Conservation (phyloP, 2,329 filamentous ascomycete genomes). For the Phaeosphaeriaceae sp. region DNA sequence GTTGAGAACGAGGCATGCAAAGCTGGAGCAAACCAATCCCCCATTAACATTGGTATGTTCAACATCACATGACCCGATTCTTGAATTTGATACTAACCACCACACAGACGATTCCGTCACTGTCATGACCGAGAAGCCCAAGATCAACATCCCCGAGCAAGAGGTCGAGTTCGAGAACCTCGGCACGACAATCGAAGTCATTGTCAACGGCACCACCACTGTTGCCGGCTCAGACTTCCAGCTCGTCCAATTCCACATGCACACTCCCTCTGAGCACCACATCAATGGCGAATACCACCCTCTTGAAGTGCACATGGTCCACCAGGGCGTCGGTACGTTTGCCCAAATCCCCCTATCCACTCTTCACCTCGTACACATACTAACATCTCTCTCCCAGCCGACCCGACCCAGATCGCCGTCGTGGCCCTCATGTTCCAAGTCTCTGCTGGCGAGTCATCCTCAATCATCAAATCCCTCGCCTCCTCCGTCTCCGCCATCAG, state of each 20-base stretch:
- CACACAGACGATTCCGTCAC: slow-evolving; percentile 38
- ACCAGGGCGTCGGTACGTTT: slow-evolving; percentile 54
- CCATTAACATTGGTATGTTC: slow-evolving; percentile 59
- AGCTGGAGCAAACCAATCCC: slow-evolving; percentile 60
- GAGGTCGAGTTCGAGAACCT: slow-evolving; percentile 63
- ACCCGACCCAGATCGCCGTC: slow-evolving; percentile 47
- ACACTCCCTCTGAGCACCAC: slow-evolving; percentile 66
- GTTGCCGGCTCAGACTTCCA: slow-evolving; percentile 51
- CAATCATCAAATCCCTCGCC: slow-evolving; percentile 38
- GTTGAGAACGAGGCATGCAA: slow-evolving; percentile 57
- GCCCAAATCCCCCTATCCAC: not conserved
- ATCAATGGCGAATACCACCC: slow-evolving; percentile 57
- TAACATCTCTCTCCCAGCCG: slow-evolving; percentile 24
- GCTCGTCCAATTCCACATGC: slow-evolving; percentile 66
- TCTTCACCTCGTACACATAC: slow-evolving; percentile 2
- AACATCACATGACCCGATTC: not conserved
- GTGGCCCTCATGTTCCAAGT: slow-evolving; percentile 54
- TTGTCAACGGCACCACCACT: slow-evolving; percentile 59
- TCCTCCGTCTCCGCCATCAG: slow-evolving; percentile 49
- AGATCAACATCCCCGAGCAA: slow-evolving; percentile 51
- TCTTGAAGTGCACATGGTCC: slow-evolving; percentile 66
- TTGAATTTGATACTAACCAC: not conserved
- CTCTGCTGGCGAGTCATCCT: slow-evolving; percentile 38
- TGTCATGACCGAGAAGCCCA: slow-evolving; percentile 36
- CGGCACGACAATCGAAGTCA: slow-evolving; percentile 64